These are phyloP conservation scores for Hypsizygus ulmarius DNA, from an alignment of 1,284 basidiomycete genomes.

Conservation along the genomic window DNA sequence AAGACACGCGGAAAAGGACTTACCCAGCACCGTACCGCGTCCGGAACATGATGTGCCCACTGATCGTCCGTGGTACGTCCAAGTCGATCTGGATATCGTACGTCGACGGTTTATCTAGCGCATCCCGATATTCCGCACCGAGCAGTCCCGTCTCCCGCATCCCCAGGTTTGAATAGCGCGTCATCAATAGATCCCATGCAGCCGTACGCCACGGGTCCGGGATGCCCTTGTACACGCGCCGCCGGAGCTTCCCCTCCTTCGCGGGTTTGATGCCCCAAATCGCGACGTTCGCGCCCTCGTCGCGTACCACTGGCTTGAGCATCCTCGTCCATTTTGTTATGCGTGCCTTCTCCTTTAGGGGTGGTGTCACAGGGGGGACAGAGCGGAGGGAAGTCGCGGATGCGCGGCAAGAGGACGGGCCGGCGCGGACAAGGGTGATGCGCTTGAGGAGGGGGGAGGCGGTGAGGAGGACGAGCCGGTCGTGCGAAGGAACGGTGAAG, in stretches of 20 bases:
- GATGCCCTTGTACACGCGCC: conserved; percentile 91
- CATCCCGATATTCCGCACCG: conserved; percentile 57
- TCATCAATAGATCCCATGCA: conserved; percentile 84
- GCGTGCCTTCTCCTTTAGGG: conserved; percentile 64
- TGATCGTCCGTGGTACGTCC: conserved; percentile 96
- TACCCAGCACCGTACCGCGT: conserved; percentile 95
- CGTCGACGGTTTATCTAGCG: conserved; percentile 74
- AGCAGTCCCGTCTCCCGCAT: conserved; percentile 41
- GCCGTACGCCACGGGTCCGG: conserved; percentile 95
- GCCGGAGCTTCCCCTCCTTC: conserved; percentile 64
- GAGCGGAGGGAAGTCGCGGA: conserved; percentile 38
- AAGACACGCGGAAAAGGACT: conserved; percentile 28
- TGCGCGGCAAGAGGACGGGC: conserved; percentile 40
- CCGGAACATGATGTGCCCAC: conserved; percentile 91
- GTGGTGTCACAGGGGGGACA: conserved; percentile 46
- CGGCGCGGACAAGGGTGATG: conserved; percentile 47
- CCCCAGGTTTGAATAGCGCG: conserved; percentile 45
- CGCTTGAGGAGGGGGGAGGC: conserved; percentile 61
- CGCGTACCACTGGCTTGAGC: conserved; percentile 68
- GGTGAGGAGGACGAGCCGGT: conserved; percentile 70
- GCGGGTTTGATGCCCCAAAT: conserved; percentile 67
- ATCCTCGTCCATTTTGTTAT: conserved; percentile 89
- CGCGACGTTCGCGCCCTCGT: conserved; percentile 75
- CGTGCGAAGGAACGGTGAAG: conserved; percentile 72
- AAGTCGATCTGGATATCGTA: conserved; percentile 98